Conservation (phyloP, 164 flowering plant genomes). For the Santalum album region DNA sequence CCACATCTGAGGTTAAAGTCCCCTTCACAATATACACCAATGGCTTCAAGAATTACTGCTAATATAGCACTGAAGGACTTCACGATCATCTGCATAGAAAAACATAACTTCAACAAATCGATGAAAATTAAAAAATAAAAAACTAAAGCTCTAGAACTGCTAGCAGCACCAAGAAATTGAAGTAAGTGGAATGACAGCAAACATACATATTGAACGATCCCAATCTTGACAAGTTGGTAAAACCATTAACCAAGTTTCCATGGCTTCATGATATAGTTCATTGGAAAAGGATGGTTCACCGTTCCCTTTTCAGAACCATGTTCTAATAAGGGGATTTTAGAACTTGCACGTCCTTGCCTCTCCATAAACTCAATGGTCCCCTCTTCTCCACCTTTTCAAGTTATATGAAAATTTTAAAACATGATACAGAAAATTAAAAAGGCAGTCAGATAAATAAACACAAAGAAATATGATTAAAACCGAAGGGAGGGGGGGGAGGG, state of each 20-base stretch:
- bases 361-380: conserved; percentile 76
- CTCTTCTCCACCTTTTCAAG: conserved; percentile 70
- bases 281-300: conserved; percentile 84
- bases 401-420: not conserved
- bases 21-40: conserved; percentile 93
- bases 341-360: conserved; percentile 64
- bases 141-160: too few species aligned
- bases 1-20: conserved; percentile 83
- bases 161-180: not conserved
- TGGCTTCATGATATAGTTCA: conserved; percentile 72
- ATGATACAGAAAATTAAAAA: not conserved
- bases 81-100: conserved; percentile 70
- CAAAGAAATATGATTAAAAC: not conserved
- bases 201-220: conserved; percentile 98
- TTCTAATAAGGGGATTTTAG: conserved; percentile 57
- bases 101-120: not conserved
- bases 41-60: conserved; percentile 83
- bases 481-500: too few species aligned
- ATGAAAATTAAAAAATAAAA: too few species aligned
- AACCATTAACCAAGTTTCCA: conserved; percentile 89
- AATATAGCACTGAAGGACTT: conserved; percentile 60
- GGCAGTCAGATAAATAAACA: too few species aligned
- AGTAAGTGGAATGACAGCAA: not conserved
- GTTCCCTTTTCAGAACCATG: conserved; percentile 51
- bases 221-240: conserved; percentile 84